Percentiles rank a stretch among this genome's conserved stretches.
Conservation (phyloP, 805 yeast genomes). For the Wickerhamomyces silvicola region DNA sequence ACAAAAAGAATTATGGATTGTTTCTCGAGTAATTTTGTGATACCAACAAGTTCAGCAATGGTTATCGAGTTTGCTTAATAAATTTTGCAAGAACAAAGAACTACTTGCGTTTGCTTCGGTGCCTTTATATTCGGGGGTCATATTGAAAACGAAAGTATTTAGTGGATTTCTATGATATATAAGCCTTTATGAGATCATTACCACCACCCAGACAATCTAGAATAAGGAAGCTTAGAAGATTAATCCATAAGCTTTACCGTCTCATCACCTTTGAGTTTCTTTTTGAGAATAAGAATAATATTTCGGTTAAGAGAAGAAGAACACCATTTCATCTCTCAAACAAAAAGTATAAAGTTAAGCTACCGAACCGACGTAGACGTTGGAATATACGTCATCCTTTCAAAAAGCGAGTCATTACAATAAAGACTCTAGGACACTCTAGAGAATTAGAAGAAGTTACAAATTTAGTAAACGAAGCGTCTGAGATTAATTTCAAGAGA, state of each 20-base stretch:
- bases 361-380: constrained; percentile 3
- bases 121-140: too few species aligned
- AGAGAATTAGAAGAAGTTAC: too few species aligned
- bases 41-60: too few species aligned
- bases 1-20: too few species aligned
- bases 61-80: too few species aligned
- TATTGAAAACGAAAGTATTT: too few species aligned
- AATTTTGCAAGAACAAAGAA: too few species aligned
- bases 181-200: constrained; percentile 17
- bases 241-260: constrained; percentile 11
- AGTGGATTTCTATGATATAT: neutral
- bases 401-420: constrained; percentile 7
- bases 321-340: constrained; percentile 19
- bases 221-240: constrained; percentile 9
- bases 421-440: constrained; percentile 13
- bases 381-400: constrained; percentile 1
- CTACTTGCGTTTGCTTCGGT: too few species aligned
- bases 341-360: constrained; percentile 18
- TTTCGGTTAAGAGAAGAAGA: constrained; percentile 14
- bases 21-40: too few species aligned
- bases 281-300: constrained; percentile 3
- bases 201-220: constrained; percentile 23
- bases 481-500: too few species aligned
- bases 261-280: constrained; percentile 15
- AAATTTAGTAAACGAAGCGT: too few species aligned